Conservation (phyloP, 1,284 basidiomycete genomes). For the Melanopsichium pennsylvanicum region DNA sequence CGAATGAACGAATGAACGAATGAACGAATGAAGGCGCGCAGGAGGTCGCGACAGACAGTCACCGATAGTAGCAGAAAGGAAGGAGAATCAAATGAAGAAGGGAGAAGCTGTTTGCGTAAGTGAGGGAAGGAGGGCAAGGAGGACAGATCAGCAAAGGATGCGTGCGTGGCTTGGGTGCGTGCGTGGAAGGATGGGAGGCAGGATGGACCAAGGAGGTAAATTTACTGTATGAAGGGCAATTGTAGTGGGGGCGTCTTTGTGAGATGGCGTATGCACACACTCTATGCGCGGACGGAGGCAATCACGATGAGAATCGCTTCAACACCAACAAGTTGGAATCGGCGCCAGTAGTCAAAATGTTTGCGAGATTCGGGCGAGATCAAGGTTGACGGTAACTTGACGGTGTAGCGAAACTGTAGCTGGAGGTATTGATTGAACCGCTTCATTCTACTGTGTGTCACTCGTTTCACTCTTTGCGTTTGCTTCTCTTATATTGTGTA, state of each 20-base stretch:
- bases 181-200: background rate
- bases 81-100: background rate
- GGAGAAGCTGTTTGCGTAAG: background rate
- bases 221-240: no score
- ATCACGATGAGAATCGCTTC: background rate
- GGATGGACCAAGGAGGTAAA: background rate
- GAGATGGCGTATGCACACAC: no score
- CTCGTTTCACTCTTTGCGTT: no score
- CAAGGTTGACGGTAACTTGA: no score
- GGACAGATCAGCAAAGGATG: background rate
- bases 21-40: background rate
- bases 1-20: background rate
- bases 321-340: conserved; percentile 2
- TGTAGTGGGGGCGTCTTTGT: no score
- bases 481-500: no score
- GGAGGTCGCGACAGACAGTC: conserved; percentile 1
- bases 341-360: background rate
- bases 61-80: conserved; percentile 5
- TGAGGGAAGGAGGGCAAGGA: background rate
- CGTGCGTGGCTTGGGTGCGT: background rate
- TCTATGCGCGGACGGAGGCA: no score
- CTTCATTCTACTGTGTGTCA: no score
- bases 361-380: conserved; percentile 23
- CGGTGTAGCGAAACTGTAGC: no score
- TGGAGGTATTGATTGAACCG: no score